Conservation (phyloP, 768 basidiomycete species). For the Xerocomellus intermedius region DNA sequence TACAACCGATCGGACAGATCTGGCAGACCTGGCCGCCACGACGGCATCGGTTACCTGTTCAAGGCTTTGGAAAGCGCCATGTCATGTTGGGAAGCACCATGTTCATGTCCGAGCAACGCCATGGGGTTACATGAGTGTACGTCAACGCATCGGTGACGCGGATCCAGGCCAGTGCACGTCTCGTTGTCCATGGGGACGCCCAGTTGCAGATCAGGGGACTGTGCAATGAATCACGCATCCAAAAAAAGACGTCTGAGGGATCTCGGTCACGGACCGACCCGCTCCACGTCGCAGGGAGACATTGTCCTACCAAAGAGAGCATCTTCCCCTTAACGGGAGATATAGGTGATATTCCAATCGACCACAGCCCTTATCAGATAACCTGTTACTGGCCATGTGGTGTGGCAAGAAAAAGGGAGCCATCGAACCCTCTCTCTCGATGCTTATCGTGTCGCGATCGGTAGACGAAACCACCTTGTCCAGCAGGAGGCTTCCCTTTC, state of each 20-base stretch:
- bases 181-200: not conserved
- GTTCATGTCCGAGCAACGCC: not conserved
- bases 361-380: not conserved
- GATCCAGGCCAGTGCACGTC: not conserved
- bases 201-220: conserved; percentile 5
- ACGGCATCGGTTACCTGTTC: not conserved
- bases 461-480: not conserved
- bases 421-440: not conserved
- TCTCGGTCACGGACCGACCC: not conserved
- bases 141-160: not conserved
- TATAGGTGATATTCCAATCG: not conserved
- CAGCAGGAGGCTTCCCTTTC: not conserved
- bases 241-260: not conserved
- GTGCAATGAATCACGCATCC: not conserved
- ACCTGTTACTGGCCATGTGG: not conserved
- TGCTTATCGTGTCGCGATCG: not conserved
- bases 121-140: not conserved
- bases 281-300: not conserved
- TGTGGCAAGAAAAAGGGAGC: not conserved
- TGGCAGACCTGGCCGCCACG: not conserved
- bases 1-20: not conserved
- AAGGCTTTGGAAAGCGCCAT: not conserved
- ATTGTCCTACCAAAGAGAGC: not conserved
- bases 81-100: not conserved
- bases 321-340: not conserved